Evolutionary conservation across 306 rosid genomes (phyloP).

Genomic region (Abrus precatorius): DNA sequence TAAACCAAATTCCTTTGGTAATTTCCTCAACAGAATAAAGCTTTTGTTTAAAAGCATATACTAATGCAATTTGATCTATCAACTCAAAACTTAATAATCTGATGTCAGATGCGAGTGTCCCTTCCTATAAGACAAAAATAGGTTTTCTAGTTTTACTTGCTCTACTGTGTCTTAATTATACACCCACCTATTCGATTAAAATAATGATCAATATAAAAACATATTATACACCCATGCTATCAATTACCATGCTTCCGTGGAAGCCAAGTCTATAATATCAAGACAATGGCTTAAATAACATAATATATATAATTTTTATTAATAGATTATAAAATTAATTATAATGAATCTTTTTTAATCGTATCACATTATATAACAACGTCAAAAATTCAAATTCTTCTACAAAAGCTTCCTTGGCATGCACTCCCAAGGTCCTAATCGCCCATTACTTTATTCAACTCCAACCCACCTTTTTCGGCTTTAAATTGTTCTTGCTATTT

Average conservation of each 20-base stretch:
- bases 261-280: conserved; percentile 8
- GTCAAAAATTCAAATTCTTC: too few relatives aligned
- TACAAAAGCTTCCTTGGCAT: background rate
- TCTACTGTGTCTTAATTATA: background rate
- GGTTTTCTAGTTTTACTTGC: conserved; percentile 29
- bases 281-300: background rate
- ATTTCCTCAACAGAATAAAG: background rate
- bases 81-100: conserved; percentile 10
- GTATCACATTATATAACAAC: too few relatives aligned
- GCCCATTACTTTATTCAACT: background rate
- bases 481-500: conserved; percentile 26
- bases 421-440: background rate
- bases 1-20: background rate
- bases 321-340: too few relatives aligned
- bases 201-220: background rate
- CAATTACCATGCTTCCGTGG: background rate
- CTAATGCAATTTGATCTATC: background rate
- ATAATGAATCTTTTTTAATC: too few relatives aligned
- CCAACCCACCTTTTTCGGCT: background rate
- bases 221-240: background rate
- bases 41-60: background rate
- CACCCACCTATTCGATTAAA: background rate
- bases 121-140: conserved; percentile 11
- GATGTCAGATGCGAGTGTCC: conserved; percentile 1
- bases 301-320: background rate